These are phyloP conservation scores for Aspergillus conjunctus DNA, from an alignment of 495 filamentous ascomycete genomes.

Conservation along the genomic window DNA sequence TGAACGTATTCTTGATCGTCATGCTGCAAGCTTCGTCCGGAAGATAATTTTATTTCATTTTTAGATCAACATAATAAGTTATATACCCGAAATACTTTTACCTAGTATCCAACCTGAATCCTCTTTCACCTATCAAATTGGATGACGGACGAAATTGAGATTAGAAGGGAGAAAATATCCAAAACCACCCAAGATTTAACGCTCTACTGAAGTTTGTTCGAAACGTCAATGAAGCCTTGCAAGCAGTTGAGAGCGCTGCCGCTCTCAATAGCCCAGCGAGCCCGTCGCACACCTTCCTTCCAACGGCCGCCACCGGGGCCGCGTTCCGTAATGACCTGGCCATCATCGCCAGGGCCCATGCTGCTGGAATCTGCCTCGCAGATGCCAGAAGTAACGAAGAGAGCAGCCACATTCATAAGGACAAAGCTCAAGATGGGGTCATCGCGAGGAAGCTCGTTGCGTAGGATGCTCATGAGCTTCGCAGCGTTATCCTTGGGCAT, in stretches of 20 bases:
- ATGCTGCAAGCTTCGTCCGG: not conserved
- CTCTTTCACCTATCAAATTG: not conserved
- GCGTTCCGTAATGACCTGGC: slow-evolving; percentile 71
- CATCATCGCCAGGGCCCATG: slow-evolving; percentile 75
- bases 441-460: slow-evolving; percentile 67
- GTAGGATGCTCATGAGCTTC: slow-evolving; percentile 76
- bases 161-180: slow-evolving; percentile 13
- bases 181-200: not conserved
- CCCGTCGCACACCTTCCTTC: slow-evolving; percentile 88
- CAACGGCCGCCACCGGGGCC: slow-evolving; percentile 84
- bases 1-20: not conserved
- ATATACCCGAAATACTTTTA: slow-evolving; percentile 20
- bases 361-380: slow-evolving; percentile 77
- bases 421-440: slow-evolving; percentile 93
- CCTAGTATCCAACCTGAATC: slow-evolving; percentile 1
- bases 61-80: slow-evolving; percentile 7
- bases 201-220: slow-evolving; percentile 40
- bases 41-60: slow-evolving; percentile 4
- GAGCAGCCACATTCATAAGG: slow-evolving; percentile 85
- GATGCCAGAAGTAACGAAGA: slow-evolving; percentile 81
- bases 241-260: slow-evolving; percentile 78
- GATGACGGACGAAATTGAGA: slow-evolving; percentile 14
- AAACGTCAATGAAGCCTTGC: slow-evolving; percentile 65
- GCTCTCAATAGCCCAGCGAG: slow-evolving; percentile 79
- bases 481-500: slow-evolving; percentile 81